Conservation (phyloP, 768 basidiomycete species). For the Kondoa malvinella region DNA sequence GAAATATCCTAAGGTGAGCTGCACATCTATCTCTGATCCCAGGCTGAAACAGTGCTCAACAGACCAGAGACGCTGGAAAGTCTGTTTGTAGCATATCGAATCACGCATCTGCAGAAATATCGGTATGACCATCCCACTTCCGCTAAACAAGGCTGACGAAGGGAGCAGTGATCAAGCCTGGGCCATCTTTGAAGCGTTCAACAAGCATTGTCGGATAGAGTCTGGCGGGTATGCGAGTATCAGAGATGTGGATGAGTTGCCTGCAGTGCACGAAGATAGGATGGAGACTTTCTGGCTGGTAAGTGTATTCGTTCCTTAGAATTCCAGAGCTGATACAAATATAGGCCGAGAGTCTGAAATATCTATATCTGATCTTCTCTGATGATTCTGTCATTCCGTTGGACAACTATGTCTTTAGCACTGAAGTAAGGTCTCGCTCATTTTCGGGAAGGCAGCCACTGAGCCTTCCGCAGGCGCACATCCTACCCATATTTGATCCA, state of each 20-base stretch:
- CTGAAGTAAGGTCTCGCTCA: conserved; percentile 45
- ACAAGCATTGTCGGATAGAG: conserved; percentile 58
- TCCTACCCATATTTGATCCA: conserved; percentile 5
- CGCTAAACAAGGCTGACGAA: too few species aligned
- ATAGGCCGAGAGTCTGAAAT: conserved; percentile 78
- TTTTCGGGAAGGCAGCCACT: background rate
- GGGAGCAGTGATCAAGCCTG: conserved; percentile 44
- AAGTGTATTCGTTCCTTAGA: conserved; percentile 26
- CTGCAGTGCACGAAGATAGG: conserved; percentile 55
- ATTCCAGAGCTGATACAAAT: background rate
- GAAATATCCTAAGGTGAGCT: conserved; percentile 88
- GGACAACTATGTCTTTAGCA: conserved; percentile 71
- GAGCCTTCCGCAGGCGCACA: background rate
- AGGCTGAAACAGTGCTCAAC: too few species aligned
- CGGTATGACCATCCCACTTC: conserved; percentile 39
- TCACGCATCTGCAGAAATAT: conserved; percentile 67
- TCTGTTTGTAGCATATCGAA: conserved; percentile 73
- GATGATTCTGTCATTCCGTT: conserved; percentile 56
- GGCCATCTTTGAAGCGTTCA: conserved; percentile 75
- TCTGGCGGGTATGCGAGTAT: conserved; percentile 71
- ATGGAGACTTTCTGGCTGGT: conserved; percentile 95
- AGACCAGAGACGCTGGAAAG: conserved; percentile 91
- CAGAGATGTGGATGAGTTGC: conserved; percentile 63
- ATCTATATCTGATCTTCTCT: conserved; percentile 71
- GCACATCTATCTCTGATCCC: too few species aligned